Evolutionary conservation across 768 basidiomycete species (phyloP), one percentile per base, ranked within the genome.

Genomic region (Lactarius psammicola): DNA sequence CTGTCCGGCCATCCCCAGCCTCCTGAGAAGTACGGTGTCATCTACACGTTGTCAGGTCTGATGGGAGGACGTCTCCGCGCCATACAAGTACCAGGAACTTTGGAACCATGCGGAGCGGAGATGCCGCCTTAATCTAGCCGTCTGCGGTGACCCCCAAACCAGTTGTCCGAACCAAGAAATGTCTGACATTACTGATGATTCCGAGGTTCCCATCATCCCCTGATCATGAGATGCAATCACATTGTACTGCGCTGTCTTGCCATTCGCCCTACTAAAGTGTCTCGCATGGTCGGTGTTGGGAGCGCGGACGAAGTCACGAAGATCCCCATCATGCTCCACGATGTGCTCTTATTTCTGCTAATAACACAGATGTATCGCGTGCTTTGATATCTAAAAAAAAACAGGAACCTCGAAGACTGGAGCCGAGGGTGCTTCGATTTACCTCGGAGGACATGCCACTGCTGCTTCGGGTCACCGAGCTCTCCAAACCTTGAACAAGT

Each of bases 151-250:
- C 80, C 49, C n/a, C 94, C 81, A 58, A 95, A 79, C 63, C 93
- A 83, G 71, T 92, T 94, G 78, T 93, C 95, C 1, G 87, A 86
- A 1, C 85, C 82, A 75, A 95, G 71, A 95, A 94, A 76, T 94
- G 93, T 95, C 92, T 20, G 92, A 94, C 93, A 94, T 92, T n/a
- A 72, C 87, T 92, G 72, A 95, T 95, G 76, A 95, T 93, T n/a
- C 88, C 93, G 74, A 88, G 83, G 73, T 80, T 84, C 28, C 92
- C 93, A 65, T 67, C 69, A 72, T 87, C 84, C 6, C 87, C 88
- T 0, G 88, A 13, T 38, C 64, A n/a, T 56, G 23, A 89, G 60
- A 94, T 84, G 68, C 80, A 77, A 83, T 89, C 94, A 28, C 86
- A 87, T 57, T 90, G 85, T 23, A 90, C 89, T n/a, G 92, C 94